Base-by-base conservation (phyloP, 768 basidiomycete genomes). In the Pleurotus sapidus region DNA sequence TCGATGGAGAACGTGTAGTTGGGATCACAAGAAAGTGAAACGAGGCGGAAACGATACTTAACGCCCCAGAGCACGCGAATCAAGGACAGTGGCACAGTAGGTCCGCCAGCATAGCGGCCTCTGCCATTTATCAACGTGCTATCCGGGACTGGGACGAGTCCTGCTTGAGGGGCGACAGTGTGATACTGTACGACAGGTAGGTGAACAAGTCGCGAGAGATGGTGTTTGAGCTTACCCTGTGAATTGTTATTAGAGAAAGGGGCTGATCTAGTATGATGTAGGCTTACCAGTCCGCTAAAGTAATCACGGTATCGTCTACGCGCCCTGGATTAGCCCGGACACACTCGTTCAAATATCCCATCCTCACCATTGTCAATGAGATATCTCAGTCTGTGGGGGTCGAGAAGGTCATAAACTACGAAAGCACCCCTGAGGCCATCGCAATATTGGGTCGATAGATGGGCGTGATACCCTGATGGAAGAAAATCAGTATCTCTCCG, bases 41-140 rank as follows among this genome's bases (percentile, higher is more conserved):
- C 45, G 7, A 80, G 25, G 5, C 78, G 77, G 65, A 80, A 75
- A 24, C 79, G 75, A 58, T 79, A 80, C 18, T 76, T 64, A 27
- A 54, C 56, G 5, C 70, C 71, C 0, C 42, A 55, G 5, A 58
- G 25, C 18, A 79, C 72, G 45, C 64, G 63, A 55, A 78, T 61
- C 3, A 76, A 65, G 0, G 77, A 47, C n/a, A 78, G 64, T 0
- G 69, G 63, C 1, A 57, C 55, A 4, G 48, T 9, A 17, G 74
- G 70, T 11, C 77, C 75, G 5, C 59, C 59, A 24, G 45, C 51
- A 46, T 63, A 65, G 47, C 78, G 74, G 17, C 77, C 77, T 18
- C 68, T 65, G 0, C 75, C 75, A 37, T 79, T 79, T 23, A 78
- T 76, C 25, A 80, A 57, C 0, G 74, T 77, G 15, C 79, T 68